Base-by-base conservation (phyloP, 306 rosid species). In the Cicer pinnatifidum region DNA sequence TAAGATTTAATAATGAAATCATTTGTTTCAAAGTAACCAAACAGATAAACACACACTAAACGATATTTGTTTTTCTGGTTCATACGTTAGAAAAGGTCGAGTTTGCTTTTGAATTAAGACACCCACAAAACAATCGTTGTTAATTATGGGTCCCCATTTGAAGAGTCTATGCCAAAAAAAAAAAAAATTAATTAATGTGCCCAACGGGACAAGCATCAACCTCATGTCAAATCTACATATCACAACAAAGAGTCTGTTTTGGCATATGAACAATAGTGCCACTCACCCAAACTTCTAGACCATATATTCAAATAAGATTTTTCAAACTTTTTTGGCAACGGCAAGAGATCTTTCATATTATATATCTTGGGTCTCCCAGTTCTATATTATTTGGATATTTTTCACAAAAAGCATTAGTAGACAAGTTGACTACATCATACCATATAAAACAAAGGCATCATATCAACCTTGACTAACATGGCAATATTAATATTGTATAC, bases 351-450 rank as follows among this genome's bases (percentile, higher is more conserved):
- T 72, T 64, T 20, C 15, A 69, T 54, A 69, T 47, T 56, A 71
- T 73, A 54, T 54, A 47, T 50, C n/a, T 33, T 17, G 38, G 74
- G 46, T 69, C 40, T 46, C 69, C 46, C 33, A 37, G 37, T 15
- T 48, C 54, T 73, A 15, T 53, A 43, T 54, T 44, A 54, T 15
- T 67, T 13, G 37, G 44, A 39, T 60, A 8, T 69, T 65, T 67
- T 79, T 63, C 74, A 78, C 75, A 80, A 60, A 64, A 43, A 47
- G 82, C 70, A 82, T 82, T 43, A 82, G 74, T 76, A 65, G 78
- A 75, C 52, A 57, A 53, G 72, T 84, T 88, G 93, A 88, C 92
- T 81, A 33, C 47, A 51, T 68, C 76, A 75, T 74, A 20, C 60
- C 64, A 39, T 60, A 66, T 23, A 45, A 40, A 69, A 79, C 77